Base-by-base conservation (phyloP, 306 rosid species). In the Delonix regia region DNA sequence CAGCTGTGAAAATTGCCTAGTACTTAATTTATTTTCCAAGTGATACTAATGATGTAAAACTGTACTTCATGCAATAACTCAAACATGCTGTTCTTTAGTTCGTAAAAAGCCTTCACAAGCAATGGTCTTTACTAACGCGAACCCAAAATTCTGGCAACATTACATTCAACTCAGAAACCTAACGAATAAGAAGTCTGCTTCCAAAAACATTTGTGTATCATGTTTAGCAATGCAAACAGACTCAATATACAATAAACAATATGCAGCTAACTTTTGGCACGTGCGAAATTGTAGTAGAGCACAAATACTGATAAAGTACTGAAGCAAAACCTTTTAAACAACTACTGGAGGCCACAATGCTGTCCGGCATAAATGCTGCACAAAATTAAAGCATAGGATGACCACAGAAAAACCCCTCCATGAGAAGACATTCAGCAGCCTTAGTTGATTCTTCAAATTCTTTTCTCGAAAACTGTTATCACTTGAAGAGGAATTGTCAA, bases 341-440 rank as follows among this genome's bases (percentile, higher is more conserved):
- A 80, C 91, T 95, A 98, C 80, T 19, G 62, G 53, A 95, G 91
- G 60, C 98, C 93, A 34, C 99, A 96, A 82, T 91, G 86, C 75
- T 88, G 89, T 78, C 84, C 85, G 61, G 89, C 85, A 78, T 70
- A 88, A 74, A 92, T 51, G 42, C 87, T 85, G 71, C 94, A 92
- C 21, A 95, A 94, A 80, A 93, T 73, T 74, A 95, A 70, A 83
- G 93, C 81, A 42, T 95, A 93, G 89, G 76, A 77, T 56, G 96
- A 89, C 97, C 97, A 95, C 65, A 88, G 56, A 42, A 82, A 78
- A 78, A 81, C 77, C 94, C 94, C 86, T 91, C 98, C 92, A 88
- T 78, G 88, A 85, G 85, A 95, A 90, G 71, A 62, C 81, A 71
- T 63, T 45, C 61, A 71, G 78, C 66, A 52, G 57, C 53, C 66